Conservation (phyloP, 805 yeast genomes). For the Myxozyma monticola region DNA sequence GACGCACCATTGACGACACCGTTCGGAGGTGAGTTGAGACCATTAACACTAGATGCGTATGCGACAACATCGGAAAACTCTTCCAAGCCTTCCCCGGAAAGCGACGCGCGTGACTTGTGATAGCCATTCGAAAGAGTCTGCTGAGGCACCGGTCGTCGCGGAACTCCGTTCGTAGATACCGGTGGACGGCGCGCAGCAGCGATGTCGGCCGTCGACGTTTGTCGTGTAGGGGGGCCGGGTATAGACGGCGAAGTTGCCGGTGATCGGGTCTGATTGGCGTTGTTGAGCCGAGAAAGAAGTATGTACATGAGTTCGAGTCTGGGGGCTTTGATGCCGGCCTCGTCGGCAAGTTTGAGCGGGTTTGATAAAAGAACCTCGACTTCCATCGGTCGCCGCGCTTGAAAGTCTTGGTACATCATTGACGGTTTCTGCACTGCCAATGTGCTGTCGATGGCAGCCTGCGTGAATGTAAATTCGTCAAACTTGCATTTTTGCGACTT, state of each 20-base stretch:
- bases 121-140: slow-evolving; percentile 5
- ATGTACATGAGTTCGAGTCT: slow-evolving; percentile 56
- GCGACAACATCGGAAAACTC: slow-evolving; percentile 28
- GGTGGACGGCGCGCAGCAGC: slow-evolving; percentile 11
- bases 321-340: slow-evolving; percentile 56
- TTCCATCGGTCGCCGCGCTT: slow-evolving; percentile 56
- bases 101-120: slow-evolving; percentile 1
- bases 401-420: slow-evolving; percentile 30
- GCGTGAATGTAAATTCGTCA: slow-evolving; percentile 8
- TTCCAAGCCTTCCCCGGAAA: slow-evolving; percentile 22
- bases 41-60: slow-evolving; percentile 6
- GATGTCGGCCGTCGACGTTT: slow-evolving; percentile 3
- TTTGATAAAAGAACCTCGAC: slow-evolving; percentile 72
- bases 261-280: slow-evolving; percentile 11
- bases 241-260: too few relatives aligned
- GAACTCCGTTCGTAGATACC: neutral
- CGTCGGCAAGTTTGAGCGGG: slow-evolving; percentile 52
- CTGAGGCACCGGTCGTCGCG: slow-evolving; percentile 4
- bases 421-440: slow-evolving; percentile 20
- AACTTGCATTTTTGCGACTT: slow-evolving; percentile 19
- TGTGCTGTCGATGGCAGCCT: slow-evolving; percentile 4
- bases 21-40: slow-evolving; percentile 1
- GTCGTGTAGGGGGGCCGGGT: too few relatives aligned
- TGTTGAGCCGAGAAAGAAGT: slow-evolving; percentile 47
- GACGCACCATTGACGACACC: too few relatives aligned